Conservation (phyloP, 2,329 filamentous ascomycete species). For the Sporothrix globosa region DNA sequence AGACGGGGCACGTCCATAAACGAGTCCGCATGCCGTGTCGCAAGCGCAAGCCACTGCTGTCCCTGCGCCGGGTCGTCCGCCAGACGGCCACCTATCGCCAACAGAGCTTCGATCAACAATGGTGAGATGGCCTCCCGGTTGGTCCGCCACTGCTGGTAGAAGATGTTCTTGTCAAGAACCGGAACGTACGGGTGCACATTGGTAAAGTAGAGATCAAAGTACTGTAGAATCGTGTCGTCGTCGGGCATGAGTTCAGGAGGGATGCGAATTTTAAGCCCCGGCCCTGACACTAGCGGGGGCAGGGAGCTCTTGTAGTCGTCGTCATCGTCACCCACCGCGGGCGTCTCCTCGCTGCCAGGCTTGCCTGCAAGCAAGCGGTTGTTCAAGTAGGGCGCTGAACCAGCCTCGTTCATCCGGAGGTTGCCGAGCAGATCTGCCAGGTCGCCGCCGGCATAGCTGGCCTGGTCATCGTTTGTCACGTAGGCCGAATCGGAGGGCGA, state of each 20-base stretch:
- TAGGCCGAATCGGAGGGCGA: conserved; percentile 55
- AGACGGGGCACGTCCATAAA: conserved; percentile 91
- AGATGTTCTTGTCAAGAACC: conserved; percentile 77
- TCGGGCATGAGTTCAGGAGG: conserved; percentile 91
- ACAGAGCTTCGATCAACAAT: conserved; percentile 84
- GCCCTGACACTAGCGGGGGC: conserved; percentile 67
- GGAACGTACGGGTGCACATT: conserved; percentile 93
- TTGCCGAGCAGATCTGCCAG: conserved; percentile 81
- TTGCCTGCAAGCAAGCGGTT: conserved; percentile 50
- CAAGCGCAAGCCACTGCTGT: conserved; percentile 89
- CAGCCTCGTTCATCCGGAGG: conserved; percentile 82
- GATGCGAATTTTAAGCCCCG: conserved; percentile 80
- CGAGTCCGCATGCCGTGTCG: conserved; percentile 88
- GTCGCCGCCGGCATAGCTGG: conserved; percentile 69
- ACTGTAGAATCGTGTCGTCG: conserved; percentile 77
- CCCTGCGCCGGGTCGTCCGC: conserved; percentile 82
- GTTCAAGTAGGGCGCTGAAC: conserved; percentile 85
- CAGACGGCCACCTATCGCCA: conserved; percentile 83
- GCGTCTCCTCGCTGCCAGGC: conserved; percentile 56
- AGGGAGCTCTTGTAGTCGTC: conserved; percentile 74
- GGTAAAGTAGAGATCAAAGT: conserved; percentile 87
- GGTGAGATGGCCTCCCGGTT: conserved; percentile 85
- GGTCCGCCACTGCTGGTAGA: conserved; percentile 88
- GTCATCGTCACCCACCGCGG: conserved; percentile 67
- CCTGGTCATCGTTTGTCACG: conserved; percentile 49